Percentiles rank a stretch among this genome's conserved stretches.
Conservation (phyloP, 2,329 filamentous ascomycete species). For the Tolypocladium paradoxum region DNA sequence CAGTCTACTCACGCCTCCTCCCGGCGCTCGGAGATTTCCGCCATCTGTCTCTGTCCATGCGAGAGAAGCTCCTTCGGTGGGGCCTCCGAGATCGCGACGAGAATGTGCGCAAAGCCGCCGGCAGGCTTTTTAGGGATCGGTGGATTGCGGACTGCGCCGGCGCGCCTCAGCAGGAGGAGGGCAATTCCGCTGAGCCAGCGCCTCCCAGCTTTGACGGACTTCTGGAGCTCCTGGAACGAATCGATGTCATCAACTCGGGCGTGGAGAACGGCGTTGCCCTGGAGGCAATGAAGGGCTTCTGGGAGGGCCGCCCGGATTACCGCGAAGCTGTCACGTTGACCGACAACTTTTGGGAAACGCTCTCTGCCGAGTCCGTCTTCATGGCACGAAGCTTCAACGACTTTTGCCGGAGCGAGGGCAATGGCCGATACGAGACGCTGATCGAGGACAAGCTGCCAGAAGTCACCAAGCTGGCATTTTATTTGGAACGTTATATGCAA, state of each 20-base stretch:
- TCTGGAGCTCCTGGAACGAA: constrained; percentile 82
- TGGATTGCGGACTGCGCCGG: constrained; percentile 95
- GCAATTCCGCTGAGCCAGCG: constrained; percentile 43
- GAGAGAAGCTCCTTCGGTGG: constrained; percentile 93
- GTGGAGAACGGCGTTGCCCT: constrained; percentile 82
- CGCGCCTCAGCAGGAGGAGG: constrained; percentile 46
- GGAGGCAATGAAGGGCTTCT: constrained; percentile 92
- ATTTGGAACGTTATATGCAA: constrained; percentile 69
- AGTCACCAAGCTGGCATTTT: constrained; percentile 82
- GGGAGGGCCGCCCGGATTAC: constrained; percentile 83
- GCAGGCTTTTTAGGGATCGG: constrained; percentile 81
- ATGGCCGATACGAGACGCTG: constrained; percentile 63
- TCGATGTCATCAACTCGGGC: constrained; percentile 85
- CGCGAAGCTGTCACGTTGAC: constrained; percentile 61
- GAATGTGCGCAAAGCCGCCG: constrained; percentile 83
- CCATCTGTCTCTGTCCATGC: constrained; percentile 83
- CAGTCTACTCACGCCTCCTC: constrained; percentile 77
- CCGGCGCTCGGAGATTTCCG: constrained; percentile 89
- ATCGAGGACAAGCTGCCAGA: constrained; percentile 92
- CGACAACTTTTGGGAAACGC: constrained; percentile 67
- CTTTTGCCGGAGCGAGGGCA: constrained; percentile 67
- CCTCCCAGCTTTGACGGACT: constrained; percentile 71
- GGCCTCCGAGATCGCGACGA: constrained; percentile 90
- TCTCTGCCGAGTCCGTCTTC: constrained; percentile 80
- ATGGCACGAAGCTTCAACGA: constrained; percentile 89